Evolutionary conservation across 805 yeast species (phyloP), one percentile per base, ranked within the genome.

Genomic region (Zygoascus biomembranicola): DNA sequence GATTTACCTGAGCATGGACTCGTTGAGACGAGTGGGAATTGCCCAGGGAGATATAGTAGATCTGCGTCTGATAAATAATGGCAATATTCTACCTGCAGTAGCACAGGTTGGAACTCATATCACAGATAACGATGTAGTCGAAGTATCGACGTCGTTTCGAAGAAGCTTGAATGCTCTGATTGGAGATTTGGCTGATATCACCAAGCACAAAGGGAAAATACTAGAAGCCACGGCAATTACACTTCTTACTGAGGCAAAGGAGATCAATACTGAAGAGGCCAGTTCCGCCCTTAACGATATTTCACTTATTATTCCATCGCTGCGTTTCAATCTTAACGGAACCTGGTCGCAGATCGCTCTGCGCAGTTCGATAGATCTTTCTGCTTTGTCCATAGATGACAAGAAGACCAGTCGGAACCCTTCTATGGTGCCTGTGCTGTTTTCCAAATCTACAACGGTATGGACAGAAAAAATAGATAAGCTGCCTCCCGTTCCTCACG

Each of bases 101-200:
- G 26, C 52, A 10, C 42, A 43, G 18, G 43, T 50, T 20, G 49
- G 46, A 13, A 55, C 47, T 5, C 18, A 19, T 19, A 44, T 26
- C 2, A 14, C 14, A 6, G 47, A 44, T 9, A 54, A 39, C 51
- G 69, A 66, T 14, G 53, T 60, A 2, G 55, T 68, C 8, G 66
- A 60, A 43, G 49, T 71, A 9, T 56, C 68, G 14, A 14, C 45
- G 8, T 56, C 55, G 5, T 54, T 78, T 41, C 66, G 83, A 57
- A 59, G 69, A 6, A 68, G 75, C 1, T 70, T 74, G 11, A 76
- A 73, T 43, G 57, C 77, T 1, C 55, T 76, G 4, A 66, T 77
- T 5, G 85, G 85, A 45, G 84, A 80, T 52, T 64, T 82, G 46
- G 57, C 80, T 19, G 70, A 70, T 31, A 58, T 92, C 0, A 62